A percentile compares a stretch with the other conserved stretches of the same genome.
These are phyloP conservation scores for Echria macrotheca DNA, from an alignment of 495 filamentous ascomycete genomes.

Conservation along the genomic window DNA sequence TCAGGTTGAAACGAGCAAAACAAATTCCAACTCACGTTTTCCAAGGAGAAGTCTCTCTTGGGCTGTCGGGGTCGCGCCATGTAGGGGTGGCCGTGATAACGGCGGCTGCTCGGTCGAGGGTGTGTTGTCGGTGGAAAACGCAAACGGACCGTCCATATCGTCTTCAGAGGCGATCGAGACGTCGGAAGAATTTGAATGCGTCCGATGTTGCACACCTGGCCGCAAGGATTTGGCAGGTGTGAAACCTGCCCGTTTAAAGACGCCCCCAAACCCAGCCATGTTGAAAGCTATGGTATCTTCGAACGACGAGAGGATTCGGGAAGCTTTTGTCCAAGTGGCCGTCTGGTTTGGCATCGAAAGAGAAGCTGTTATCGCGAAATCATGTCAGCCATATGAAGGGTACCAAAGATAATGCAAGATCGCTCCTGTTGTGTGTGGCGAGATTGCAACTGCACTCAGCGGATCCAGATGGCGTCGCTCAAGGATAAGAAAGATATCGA, in stretches of 20 bases:
- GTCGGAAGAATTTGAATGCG: slow-evolving; percentile 34
- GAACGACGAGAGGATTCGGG: no score
- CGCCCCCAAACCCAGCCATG: slow-evolving; percentile 3
- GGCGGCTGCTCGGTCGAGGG: slow-evolving; percentile 17
- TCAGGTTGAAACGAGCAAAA: no score
- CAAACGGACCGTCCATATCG: slow-evolving; percentile 22
- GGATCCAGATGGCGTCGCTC: no score
- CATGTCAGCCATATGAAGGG: no score
- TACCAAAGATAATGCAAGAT: no score
- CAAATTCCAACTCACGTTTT: slow-evolving; percentile 8
- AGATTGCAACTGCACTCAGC: no score
- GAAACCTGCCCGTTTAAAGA: neutral
- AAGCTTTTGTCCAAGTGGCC: no score
- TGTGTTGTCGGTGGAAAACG: slow-evolving; percentile 18
- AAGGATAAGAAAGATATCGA: no score
- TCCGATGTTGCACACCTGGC: slow-evolving; percentile 26
- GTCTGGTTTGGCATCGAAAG: no score
- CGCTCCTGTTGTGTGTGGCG: no score
- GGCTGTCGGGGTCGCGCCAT: neutral
- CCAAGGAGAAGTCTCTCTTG: slow-evolving; percentile 13
- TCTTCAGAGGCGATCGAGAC: slow-evolving; percentile 15
- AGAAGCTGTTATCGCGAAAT: no score
- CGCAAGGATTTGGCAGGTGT: slow-evolving; percentile 5
- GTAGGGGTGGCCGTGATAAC: neutral
- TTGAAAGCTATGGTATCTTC: neutral